Evolutionary conservation across 176 grass and related monocot genomes (phyloP), one percentile per base, ranked within the genome.

Genomic region (Neostapfia colusana): DNA sequence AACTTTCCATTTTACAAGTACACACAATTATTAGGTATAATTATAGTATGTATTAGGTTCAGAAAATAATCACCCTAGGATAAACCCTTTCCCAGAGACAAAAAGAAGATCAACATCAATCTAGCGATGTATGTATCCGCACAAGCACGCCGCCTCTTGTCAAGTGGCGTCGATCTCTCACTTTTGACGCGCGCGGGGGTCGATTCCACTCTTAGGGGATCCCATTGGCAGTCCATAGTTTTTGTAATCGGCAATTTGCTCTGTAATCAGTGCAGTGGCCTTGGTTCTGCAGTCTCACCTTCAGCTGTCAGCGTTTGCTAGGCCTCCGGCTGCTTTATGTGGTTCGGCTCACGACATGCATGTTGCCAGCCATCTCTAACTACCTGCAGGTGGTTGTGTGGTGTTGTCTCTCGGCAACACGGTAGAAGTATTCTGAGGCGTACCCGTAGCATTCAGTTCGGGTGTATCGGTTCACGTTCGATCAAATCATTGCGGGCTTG

Each of bases 391-490:
- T 78, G 73, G 78, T 82, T 85, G 8, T 20, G 65, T 80, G 64
- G 64, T 62, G 56, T 56, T 86, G 71, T 81, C 84, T 81, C 84
- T 31, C 49, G 10, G 42, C 55, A 76, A 66, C 49, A 59, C 51
- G 63, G 77, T 60, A 26, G 11, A 71, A 50, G 38, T 36, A n/a
- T 14, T 45, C n/a, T 58, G 65, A 57, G 59, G 56, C 73, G 78
- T 77, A 66, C 49, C 62, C 78, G 72, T 85, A 73, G 28, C 67
- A 15, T 37, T 88, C 76, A n/a, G 43, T 88, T 80, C 56, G 27
- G 81, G 26, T n/a, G n/a, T n/a, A n/a, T 88, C 35, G 64, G 26
- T 88, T 76, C 2, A 45, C 4, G 81, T 88, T 88, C 4, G 81
- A 84, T 88, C 44, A 80, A 69, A 84, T 84, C 70, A 70, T 48